phyloP scores from a whole-genome alignment of 768 basidiomycete genomes.

The Suillus brevipes region DNA sequence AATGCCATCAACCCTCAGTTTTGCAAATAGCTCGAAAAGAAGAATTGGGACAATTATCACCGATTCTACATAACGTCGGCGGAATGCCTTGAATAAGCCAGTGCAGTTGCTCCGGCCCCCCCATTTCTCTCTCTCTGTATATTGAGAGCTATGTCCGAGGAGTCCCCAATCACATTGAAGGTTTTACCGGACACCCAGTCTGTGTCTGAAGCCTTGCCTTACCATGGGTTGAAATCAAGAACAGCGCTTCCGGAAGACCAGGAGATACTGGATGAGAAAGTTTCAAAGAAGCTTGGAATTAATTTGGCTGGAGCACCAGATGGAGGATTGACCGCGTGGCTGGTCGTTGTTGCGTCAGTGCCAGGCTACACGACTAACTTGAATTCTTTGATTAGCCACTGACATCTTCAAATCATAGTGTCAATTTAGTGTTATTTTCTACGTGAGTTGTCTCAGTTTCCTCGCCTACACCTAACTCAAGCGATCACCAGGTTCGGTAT shows the following conservation, averaged over 20 bases:
- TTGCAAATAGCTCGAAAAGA: neutral
- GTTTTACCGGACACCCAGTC: neutral
- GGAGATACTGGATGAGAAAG: neutral
- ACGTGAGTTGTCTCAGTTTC: neutral
- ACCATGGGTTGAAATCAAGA: neutral
- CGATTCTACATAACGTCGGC: neutral
- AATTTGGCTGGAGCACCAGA: slow-evolving; percentile 27
- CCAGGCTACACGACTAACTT: neutral
- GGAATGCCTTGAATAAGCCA: neutral
- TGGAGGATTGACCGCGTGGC: slow-evolving; percentile 33
- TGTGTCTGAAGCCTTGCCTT: neutral
- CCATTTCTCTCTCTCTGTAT: neutral
- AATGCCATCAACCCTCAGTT: neutral
- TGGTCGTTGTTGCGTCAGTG: slow-evolving; percentile 30
- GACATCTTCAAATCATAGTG: slow-evolving; percentile 39
- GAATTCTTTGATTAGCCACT: slow-evolving; percentile 11
- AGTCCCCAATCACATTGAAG: neutral
- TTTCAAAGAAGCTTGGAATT: slow-evolving; percentile 16
- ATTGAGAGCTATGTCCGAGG: neutral
- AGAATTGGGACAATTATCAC: too few species aligned
- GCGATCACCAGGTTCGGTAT: slow-evolving; percentile 55
- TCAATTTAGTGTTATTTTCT: slow-evolving; percentile 21
- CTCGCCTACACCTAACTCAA: neutral
- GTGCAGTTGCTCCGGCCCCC: neutral
- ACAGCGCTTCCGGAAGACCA: slow-evolving; percentile 14